Percentiles rank a stretch among this genome's conserved stretches.
Conservation (phyloP, 2,329 filamentous ascomycete species). For the Calonectria crousiana region DNA sequence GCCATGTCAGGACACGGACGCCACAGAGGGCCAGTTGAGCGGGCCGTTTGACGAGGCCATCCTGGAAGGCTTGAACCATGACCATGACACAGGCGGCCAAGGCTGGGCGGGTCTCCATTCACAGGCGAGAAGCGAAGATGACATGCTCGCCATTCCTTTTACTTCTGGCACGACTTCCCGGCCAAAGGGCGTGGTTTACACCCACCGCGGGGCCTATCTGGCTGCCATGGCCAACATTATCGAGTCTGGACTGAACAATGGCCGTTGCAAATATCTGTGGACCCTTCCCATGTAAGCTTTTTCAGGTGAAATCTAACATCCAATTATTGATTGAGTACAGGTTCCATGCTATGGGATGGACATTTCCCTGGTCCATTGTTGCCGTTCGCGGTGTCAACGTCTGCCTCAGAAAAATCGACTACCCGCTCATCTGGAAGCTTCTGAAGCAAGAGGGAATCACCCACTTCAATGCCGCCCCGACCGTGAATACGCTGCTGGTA, state of each 20-base stretch:
- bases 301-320: constrained; percentile 21
- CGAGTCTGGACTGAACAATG: constrained; percentile 85
- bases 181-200: constrained; percentile 94
- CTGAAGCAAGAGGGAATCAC: constrained; percentile 89
- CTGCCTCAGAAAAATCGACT: constrained; percentile 94
- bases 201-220: constrained; percentile 88
- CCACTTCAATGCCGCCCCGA: constrained; percentile 96
- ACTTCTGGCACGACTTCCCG: constrained; percentile 92
- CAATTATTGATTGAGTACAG: constrained; percentile 45
- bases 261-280: constrained; percentile 87
- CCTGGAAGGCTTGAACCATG: constrained; percentile 81
- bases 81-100: constrained; percentile 71
- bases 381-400: constrained; percentile 95
- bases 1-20: constrained; percentile 78
- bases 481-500: constrained; percentile 94
- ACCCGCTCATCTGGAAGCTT: constrained; percentile 90
- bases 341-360: constrained; percentile 82
- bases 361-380: constrained; percentile 93
- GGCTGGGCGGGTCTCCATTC: constrained; percentile 84
- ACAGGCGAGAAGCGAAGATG: constrained; percentile 81
- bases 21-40: constrained; percentile 76
- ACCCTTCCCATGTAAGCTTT: constrained; percentile 87
- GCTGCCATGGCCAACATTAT: constrained; percentile 88
- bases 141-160: constrained; percentile 88
- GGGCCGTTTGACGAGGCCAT: constrained; percentile 89